Percentiles rank a stretch among this genome's conserved stretches.
These are phyloP conservation scores for Leucogyrophana mollusca DNA, from an alignment of 768 basidiomycete genomes.

Conservation along the genomic window DNA sequence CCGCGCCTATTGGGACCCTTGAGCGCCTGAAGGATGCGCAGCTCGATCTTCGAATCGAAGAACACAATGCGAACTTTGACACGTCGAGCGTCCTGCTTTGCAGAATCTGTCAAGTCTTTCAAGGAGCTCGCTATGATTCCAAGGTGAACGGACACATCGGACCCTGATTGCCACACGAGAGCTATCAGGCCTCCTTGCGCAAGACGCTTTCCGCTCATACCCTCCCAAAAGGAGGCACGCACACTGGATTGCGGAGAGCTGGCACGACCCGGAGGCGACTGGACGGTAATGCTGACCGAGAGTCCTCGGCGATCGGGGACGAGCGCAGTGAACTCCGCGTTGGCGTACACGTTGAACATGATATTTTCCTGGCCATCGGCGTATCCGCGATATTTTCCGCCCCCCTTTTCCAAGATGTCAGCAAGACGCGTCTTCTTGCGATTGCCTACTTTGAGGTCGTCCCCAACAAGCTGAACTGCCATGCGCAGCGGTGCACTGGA, in stretches of 20 bases:
- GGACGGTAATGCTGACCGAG: conserved; percentile 43
- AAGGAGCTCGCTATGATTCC: conserved; percentile 47
- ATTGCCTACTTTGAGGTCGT: conserved; percentile 36
- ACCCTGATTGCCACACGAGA: conserved; percentile 45
- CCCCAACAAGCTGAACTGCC: conserved; percentile 46
- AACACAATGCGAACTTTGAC: conserved; percentile 56
- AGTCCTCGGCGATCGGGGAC: conserved; percentile 53
- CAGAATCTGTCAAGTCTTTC: conserved; percentile 46
- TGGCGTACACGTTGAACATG: conserved; percentile 65
- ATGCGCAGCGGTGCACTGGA: conserved; percentile 51
- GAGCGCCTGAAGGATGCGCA: conserved; percentile 42
- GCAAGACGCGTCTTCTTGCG: conserved; percentile 37
- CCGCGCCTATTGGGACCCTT: conserved; percentile 22
- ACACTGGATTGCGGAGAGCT: conserved; percentile 35
- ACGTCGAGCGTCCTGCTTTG: conserved; percentile 27
- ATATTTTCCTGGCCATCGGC: conserved; percentile 43
- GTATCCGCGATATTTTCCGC: conserved; percentile 56
- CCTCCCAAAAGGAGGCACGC: conserved; percentile 61
- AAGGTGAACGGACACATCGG: conserved; percentile 44
- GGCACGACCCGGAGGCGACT: conserved; percentile 57
- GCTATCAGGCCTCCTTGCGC: conserved; percentile 64
- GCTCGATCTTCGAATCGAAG: conserved; percentile 58
- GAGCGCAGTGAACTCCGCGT: conserved; percentile 45
- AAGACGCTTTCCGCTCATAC: conserved; percentile 55
- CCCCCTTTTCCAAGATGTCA: conserved; percentile 46